Evolutionary conservation across 1,284 basidiomycete species (phyloP).

Genomic region (Taiwanofungus camphoratus): DNA sequence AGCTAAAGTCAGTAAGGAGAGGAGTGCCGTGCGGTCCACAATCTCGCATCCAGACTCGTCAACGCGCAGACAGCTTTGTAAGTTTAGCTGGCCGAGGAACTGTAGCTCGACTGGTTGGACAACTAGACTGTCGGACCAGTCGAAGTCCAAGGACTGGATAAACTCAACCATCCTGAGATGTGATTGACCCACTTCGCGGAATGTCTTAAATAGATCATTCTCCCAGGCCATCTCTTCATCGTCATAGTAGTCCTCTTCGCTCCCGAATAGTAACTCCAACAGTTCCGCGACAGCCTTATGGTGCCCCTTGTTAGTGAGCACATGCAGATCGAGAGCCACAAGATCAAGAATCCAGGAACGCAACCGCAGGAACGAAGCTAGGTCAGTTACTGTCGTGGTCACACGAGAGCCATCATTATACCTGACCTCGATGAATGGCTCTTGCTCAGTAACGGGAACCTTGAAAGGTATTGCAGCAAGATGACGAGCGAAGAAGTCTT

Average conservation of each 20-base stretch:
- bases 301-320: conserved; percentile 75
- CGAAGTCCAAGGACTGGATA: conserved; percentile 80
- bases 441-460: conserved; percentile 41
- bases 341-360: conserved; percentile 85
- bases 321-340: conserved; percentile 86
- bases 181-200: conserved; percentile 73
- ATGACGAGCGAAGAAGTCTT: conserved; percentile 88
- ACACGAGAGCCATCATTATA: conserved; percentile 72
- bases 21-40: conserved; percentile 68
- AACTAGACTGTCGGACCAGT: conserved; percentile 76
- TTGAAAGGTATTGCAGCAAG: conserved; percentile 68
- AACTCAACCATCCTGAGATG: conserved; percentile 84
- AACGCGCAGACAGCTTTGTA: conserved; percentile 67
- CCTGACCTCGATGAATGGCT: conserved; percentile 60
- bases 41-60: conserved; percentile 78
- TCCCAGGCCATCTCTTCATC: conserved; percentile 38
- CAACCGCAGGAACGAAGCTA: conserved; percentile 78
- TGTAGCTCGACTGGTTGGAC: conserved; percentile 58
- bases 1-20: conserved; percentile 59
- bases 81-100: conserved; percentile 66
- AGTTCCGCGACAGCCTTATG: conserved; percentile 66
- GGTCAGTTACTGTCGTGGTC: conserved; percentile 66
- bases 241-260: conserved; percentile 42
- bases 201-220: conserved; percentile 47
- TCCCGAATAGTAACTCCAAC: conserved; percentile 71